Evolutionary conservation across 2,329 filamentous ascomycete species (phyloP).

Genomic region (Colletotrichum falcatum): DNA sequence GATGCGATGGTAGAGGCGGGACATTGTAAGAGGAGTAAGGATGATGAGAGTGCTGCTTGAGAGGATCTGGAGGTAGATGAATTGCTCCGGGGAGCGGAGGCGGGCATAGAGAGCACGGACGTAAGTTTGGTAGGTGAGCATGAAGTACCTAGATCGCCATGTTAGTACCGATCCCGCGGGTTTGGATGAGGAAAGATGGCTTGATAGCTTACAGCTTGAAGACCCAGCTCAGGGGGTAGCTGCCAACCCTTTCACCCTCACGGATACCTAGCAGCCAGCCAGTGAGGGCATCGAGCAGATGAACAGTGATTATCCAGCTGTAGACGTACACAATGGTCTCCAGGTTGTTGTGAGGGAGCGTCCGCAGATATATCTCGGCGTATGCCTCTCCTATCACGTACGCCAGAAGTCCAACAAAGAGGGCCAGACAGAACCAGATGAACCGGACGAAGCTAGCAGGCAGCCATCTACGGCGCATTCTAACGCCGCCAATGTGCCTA

Average conservation of each 20-base stretch:
- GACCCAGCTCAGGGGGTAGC: slow-evolving; percentile 77
- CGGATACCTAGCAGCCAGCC: slow-evolving; percentile 75
- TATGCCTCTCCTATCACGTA: slow-evolving; percentile 78
- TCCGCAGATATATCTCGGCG: slow-evolving; percentile 75
- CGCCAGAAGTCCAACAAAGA: slow-evolving; percentile 72
- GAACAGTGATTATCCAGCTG: slow-evolving; percentile 75
- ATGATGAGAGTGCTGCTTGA: slow-evolving; percentile 73
- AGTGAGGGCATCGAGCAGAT: slow-evolving; percentile 72
- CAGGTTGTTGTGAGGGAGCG: slow-evolving; percentile 73
- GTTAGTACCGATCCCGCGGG: slow-evolving; percentile 21
- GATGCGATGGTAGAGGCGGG: slow-evolving; percentile 66
- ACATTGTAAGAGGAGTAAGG: slow-evolving; percentile 74
- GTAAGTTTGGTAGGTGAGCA: slow-evolving; percentile 78
- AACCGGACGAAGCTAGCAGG: slow-evolving; percentile 77
- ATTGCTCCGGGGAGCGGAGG: slow-evolving; percentile 73
- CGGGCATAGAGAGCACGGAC: slow-evolving; percentile 77
- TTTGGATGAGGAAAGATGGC: background rate
- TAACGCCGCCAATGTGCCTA: slow-evolving; percentile 47
- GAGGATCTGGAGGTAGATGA: slow-evolving; percentile 73
- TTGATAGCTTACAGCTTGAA: slow-evolving; percentile 71
- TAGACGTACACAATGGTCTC: slow-evolving; percentile 78
- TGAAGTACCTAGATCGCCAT: slow-evolving; percentile 66
- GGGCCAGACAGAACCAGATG: slow-evolving; percentile 75
- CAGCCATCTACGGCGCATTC: slow-evolving; percentile 66
- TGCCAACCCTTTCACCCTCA: slow-evolving; percentile 75